Conservation (phyloP, 441 rosid genomes). For the Erodium trifolium region DNA sequence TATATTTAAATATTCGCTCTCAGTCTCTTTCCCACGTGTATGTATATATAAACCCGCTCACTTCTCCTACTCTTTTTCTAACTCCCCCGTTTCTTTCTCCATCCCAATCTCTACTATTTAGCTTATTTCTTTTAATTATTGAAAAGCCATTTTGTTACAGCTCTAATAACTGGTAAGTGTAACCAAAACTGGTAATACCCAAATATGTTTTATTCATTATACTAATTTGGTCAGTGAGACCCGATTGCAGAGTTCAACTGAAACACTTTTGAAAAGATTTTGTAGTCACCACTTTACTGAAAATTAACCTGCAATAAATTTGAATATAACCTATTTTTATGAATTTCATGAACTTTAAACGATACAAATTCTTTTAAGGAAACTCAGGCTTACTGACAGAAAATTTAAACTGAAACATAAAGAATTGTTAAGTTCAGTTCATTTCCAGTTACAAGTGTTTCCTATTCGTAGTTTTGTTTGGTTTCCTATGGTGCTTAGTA, state of each 20-base stretch:
- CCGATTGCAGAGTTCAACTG: neutral
- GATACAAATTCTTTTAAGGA: neutral
- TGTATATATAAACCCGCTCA: neutral
- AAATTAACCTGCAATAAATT: neutral
- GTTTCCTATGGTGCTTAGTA: too few species aligned
- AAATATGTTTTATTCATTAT: neutral
- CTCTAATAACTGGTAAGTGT: neutral
- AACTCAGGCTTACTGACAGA: constrained; percentile 16
- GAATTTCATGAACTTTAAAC: constrained; percentile 7
- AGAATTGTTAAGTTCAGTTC: too few species aligned
- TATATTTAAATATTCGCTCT: neutral
- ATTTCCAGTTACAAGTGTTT: too few species aligned
- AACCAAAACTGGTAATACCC: neutral
- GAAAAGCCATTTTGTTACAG: neutral
- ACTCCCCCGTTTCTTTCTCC: too few species aligned
- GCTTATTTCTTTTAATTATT: too few species aligned
- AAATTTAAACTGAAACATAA: neutral
- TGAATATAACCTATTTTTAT: neutral
- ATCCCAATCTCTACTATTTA: too few species aligned
- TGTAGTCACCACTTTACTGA: neutral
- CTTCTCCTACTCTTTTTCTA: neutral
- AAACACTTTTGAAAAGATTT: neutral
- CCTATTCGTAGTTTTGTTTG: too few species aligned
- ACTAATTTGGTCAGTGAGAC: neutral
- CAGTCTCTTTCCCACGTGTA: neutral